Conservation (phyloP, 2,329 filamentous ascomycete species). For the Coniochaeta prunicola region DNA sequence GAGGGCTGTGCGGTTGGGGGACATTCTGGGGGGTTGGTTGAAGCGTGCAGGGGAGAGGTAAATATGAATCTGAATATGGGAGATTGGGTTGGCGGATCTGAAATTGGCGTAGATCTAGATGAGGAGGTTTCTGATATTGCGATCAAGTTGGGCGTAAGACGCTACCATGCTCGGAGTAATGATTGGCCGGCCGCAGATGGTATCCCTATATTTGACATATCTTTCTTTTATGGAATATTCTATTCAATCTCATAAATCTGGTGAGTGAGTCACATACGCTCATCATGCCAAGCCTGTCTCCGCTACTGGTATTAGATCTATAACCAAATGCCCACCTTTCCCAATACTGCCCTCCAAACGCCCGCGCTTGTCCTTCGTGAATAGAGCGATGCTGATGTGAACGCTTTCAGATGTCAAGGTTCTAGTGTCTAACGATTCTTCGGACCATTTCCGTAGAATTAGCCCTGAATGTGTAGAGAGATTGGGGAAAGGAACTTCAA, state of each 20-base stretch:
- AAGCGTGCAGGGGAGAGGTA: neutral
- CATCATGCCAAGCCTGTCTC: neutral
- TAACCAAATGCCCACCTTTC: neutral
- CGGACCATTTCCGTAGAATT: neutral
- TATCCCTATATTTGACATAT: neutral
- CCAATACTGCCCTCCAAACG: neutral
- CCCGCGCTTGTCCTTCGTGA: neutral
- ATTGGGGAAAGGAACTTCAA: neutral
- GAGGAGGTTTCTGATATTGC: neutral
- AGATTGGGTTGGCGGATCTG: neutral
- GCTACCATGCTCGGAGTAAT: neutral
- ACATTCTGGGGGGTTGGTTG: neutral
- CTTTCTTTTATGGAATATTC: too few relatives aligned
- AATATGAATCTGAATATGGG: neutral
- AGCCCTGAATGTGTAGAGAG: neutral
- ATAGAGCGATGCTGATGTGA: neutral
- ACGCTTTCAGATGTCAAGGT: neutral
- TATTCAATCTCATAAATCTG: too few relatives aligned
- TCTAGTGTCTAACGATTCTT: neutral
- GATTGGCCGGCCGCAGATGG: neutral
- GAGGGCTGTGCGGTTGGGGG: conserved; percentile 13
- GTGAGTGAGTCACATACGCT: neutral
- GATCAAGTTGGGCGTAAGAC: neutral
- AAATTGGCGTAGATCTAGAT: too few relatives aligned
- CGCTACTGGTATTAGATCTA: neutral